Conservation (phyloP, 352 stramenopile genomes). For the Pythium myriotylum region DNA sequence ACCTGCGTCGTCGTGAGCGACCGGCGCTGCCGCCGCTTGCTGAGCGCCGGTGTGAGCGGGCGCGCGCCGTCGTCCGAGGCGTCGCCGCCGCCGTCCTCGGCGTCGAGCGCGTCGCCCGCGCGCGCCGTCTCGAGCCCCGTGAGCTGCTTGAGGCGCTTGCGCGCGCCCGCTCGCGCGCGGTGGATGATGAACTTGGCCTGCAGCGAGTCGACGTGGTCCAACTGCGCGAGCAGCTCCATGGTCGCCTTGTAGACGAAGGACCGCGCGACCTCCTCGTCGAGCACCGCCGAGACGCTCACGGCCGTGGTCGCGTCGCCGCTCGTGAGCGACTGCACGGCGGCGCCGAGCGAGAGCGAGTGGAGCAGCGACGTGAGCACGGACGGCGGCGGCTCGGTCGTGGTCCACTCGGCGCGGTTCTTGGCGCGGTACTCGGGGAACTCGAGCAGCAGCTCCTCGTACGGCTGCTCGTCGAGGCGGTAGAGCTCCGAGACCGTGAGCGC, state of each 20-base stretch:
- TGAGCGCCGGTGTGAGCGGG: neutral
- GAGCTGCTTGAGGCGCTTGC: constrained; percentile 31
- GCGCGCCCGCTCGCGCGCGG: constrained; percentile 38
- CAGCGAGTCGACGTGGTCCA: constrained; percentile 45
- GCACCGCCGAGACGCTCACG: constrained; percentile 4
- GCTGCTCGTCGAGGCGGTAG: constrained; percentile 64
- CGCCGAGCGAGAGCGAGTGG: constrained; percentile 16
- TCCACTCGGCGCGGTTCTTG: constrained; percentile 60
- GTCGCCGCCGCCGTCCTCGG: neutral
- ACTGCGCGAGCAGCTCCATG: constrained; percentile 52
- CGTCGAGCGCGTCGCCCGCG: neutral
- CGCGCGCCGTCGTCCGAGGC: constrained; percentile 4
- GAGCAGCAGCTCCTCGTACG: constrained; percentile 61
- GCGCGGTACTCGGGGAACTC: constrained; percentile 71
- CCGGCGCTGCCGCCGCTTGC: constrained; percentile 5
- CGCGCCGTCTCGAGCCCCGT: constrained; percentile 27
- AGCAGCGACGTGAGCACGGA: constrained; percentile 26
- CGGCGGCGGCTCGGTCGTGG: constrained; percentile 31
- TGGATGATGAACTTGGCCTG: constrained; percentile 55
- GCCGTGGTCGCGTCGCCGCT: neutral
- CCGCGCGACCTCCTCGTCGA: constrained; percentile 45
- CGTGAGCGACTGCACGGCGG: constrained; percentile 4
- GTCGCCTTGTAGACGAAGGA: constrained; percentile 56
- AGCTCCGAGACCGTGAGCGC: constrained; percentile 57
- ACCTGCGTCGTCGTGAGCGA: neutral